Evolutionary conservation across 2,329 filamentous ascomycete species (phyloP).

Genomic region (Coleophoma eucalyptorum): DNA sequence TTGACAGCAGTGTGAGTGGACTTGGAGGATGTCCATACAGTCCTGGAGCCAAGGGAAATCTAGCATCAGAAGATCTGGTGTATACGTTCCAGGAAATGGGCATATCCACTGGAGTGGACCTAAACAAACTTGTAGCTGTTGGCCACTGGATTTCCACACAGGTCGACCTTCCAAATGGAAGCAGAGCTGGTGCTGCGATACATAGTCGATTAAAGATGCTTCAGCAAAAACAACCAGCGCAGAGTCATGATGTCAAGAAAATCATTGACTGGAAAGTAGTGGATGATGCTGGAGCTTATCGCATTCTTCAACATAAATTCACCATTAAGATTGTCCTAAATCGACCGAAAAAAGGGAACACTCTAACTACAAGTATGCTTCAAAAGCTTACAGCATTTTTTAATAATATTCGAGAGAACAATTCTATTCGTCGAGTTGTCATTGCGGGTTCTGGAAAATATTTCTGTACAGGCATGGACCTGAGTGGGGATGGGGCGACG

Average conservation of each 20-base stretch:
- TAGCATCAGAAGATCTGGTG: slow-evolving; percentile 36
- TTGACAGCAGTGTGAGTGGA: slow-evolving; percentile 64
- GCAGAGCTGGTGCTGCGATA: slow-evolving; percentile 40
- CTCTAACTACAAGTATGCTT: slow-evolving; percentile 33
- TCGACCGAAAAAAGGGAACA: slow-evolving; percentile 33
- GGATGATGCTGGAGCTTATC: no score
- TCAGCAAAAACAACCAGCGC: no score
- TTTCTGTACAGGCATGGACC: slow-evolving; percentile 38
- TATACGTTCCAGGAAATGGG: slow-evolving; percentile 50
- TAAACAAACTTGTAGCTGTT: slow-evolving; percentile 48
- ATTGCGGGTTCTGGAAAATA: slow-evolving; percentile 30
- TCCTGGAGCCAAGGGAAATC: slow-evolving; percentile 66
- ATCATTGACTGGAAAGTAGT: no score
- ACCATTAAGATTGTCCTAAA: slow-evolving; percentile 25
- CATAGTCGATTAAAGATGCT: no score
- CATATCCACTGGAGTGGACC: slow-evolving; percentile 53
- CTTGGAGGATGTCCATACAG: slow-evolving; percentile 67
- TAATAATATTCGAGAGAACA: slow-evolving; percentile 14
- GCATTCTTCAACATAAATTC: no score
- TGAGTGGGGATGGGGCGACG: slow-evolving; percentile 10
- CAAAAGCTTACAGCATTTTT: slow-evolving; percentile 25
- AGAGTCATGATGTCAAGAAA: no score
- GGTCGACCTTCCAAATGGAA: slow-evolving; percentile 43
- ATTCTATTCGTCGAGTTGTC: slow-evolving; percentile 28
- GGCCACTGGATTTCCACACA: slow-evolving; percentile 54